phyloP scores from a whole-genome alignment of 23 red algal genomes.

The Agarophyton chilense region DNA sequence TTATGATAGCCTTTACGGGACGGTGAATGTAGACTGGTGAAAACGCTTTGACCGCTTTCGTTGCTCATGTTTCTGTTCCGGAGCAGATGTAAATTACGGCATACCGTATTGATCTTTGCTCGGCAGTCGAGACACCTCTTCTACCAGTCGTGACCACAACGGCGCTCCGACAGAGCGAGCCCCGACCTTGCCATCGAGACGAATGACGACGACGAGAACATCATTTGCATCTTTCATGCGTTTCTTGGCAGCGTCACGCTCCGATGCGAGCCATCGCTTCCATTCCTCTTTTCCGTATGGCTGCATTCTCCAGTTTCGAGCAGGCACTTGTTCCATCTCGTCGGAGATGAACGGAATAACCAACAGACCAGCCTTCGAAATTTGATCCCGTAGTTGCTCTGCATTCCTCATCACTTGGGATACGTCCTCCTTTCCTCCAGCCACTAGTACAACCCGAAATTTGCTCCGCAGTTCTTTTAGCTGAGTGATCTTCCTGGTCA shows the following conservation, averaged over 20 bases:
- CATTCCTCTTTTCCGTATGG: conserved; percentile 57
- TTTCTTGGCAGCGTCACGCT: conserved; percentile 24
- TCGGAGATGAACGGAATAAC: conserved; percentile 51
- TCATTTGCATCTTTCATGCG: conserved; percentile 27
- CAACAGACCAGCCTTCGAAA: conserved; percentile 35
- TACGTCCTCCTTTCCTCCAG: conserved; percentile 28
- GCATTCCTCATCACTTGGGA: conserved; percentile 34
- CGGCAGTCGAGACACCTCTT: conserved; percentile 41
- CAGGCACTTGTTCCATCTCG: background rate
- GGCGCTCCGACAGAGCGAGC: conserved; percentile 60
- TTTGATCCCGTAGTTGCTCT: conserved; percentile 8
- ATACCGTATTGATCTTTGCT: conserved; percentile 54
- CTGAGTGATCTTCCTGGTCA: conserved; percentile 34
- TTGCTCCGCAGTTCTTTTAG: conserved; percentile 52
- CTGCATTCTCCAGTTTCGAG: conserved; percentile 50
- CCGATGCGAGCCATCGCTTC: conserved; percentile 58
- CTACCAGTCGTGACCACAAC: conserved; percentile 47
- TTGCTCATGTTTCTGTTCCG: too few species aligned
- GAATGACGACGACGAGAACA: conserved; percentile 59
- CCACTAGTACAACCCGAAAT: conserved; percentile 57
- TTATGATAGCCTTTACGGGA: too few species aligned
- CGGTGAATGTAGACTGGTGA: too few species aligned
- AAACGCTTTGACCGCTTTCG: too few species aligned
- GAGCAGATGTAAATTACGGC: too few species aligned
- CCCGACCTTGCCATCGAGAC: conserved; percentile 68